Evolutionary conservation across 352 stramenopile genomes (phyloP).

Genomic region (Globisporangium irregulare): DNA sequence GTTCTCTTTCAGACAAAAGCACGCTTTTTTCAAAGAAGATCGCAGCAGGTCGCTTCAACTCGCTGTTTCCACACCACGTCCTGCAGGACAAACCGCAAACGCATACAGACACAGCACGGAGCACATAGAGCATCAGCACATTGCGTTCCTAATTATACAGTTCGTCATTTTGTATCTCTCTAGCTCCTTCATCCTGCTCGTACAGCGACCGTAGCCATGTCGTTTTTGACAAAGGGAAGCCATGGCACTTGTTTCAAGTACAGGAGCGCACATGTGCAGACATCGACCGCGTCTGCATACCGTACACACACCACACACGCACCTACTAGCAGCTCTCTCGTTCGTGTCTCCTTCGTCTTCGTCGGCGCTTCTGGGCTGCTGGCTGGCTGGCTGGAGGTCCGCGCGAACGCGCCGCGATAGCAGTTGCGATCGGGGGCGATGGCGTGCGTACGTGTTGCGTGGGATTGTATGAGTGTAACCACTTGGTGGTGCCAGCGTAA

Average conservation of each 20-base stretch:
- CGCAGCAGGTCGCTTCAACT: slow-evolving; percentile 1
- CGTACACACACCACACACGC: not conserved
- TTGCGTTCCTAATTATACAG: not conserved
- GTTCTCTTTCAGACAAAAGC: not conserved
- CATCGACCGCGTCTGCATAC: not conserved
- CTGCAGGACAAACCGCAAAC: not conserved
- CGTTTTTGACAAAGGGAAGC: not conserved
- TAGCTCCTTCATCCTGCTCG: not conserved
- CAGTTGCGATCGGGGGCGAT: not conserved
- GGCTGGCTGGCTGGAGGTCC: not conserved
- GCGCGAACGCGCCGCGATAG: not conserved
- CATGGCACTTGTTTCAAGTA: not conserved
- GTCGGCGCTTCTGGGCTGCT: not conserved
- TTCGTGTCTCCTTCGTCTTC: not conserved
- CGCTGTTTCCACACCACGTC: not conserved
- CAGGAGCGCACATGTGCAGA: not conserved
- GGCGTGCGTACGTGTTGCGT: not conserved
- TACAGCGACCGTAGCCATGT: not conserved
- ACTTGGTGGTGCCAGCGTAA: not conserved
- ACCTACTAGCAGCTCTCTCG: not conserved
- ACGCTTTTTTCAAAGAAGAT: not conserved
- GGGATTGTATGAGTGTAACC: not conserved
- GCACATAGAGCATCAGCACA: not conserved
- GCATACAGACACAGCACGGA: not conserved
- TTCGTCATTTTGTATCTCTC: not conserved